These are phyloP conservation scores for Trichoderma erinaceum DNA, from an alignment of 495 filamentous ascomycete species.

Conservation along the genomic window DNA sequence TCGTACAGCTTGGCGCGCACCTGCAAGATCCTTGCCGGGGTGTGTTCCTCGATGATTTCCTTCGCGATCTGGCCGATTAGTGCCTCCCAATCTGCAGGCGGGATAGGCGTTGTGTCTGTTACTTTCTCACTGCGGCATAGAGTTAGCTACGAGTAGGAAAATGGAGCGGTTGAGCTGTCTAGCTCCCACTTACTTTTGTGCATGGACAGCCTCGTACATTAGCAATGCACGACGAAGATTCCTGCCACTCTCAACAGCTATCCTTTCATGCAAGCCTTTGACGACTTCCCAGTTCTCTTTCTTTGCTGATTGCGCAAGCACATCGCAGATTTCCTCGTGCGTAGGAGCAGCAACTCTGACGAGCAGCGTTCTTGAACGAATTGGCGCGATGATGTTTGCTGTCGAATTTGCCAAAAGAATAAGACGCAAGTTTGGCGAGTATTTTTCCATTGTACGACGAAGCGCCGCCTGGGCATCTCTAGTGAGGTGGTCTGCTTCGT, in stretches of 20 bases:
- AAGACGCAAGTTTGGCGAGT: slow-evolving; percentile 85
- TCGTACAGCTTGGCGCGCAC: slow-evolving; percentile 93
- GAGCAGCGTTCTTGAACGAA: slow-evolving; percentile 79
- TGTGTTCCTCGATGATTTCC: slow-evolving; percentile 87
- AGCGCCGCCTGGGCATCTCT: slow-evolving; percentile 93
- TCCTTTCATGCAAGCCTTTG: slow-evolving; percentile 66
- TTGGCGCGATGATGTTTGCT: slow-evolving; percentile 95
- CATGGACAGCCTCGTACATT: slow-evolving; percentile 95
- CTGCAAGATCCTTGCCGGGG: slow-evolving; percentile 74
- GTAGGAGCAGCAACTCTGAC: slow-evolving; percentile 89
- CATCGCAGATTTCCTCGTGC: slow-evolving; percentile 72
- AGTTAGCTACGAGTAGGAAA: slow-evolving; percentile 17
- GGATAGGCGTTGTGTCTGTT: slow-evolving; percentile 78
- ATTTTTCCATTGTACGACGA: slow-evolving; percentile 97
- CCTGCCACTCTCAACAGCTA: slow-evolving; percentile 86
- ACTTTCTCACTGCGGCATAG: slow-evolving; percentile 69
- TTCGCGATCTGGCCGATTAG: slow-evolving; percentile 79
- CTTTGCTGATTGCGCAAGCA: slow-evolving; percentile 65
- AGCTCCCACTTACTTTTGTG: slow-evolving; percentile 68
- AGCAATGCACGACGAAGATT: slow-evolving; percentile 85
- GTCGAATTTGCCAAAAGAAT: slow-evolving; percentile 92
- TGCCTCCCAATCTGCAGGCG: slow-evolving; percentile 93
- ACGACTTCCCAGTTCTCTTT: slow-evolving; percentile 70
- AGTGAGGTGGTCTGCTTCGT: slow-evolving; percentile 94
- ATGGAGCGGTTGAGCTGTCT: background rate